Evolutionary conservation across 371 early-diverging fungal genomes (phyloP), one percentile per base, ranked within the genome.

Genomic region (Rhizomucor miehei): DNA sequence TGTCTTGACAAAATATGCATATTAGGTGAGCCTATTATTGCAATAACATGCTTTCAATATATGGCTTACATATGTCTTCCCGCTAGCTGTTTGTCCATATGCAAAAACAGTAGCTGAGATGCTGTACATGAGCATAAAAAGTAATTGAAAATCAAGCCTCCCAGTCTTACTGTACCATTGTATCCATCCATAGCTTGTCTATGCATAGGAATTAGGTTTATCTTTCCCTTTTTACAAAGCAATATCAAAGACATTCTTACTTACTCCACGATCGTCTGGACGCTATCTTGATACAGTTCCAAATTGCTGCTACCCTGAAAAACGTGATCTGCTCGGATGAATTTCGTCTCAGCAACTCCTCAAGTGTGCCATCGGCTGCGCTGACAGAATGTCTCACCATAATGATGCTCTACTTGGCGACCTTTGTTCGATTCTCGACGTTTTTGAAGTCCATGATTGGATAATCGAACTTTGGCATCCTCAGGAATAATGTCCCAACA

Each of bases 31-130:
- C 8, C 3, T 8, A 29, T 8, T 5, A 8, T 29, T 29, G 29
- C n/a, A n/a, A 29, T 29, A 3, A 29, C 5, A 29, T 8, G 8
- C 5, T 29, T 29, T 8, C 3, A 29, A 29, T 29, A 29, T 20
- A 10, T 16, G 2, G 60, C 68, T 66, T 65, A 73, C 72, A 63
- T 72, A 78, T 14, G 92, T 92, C 62, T 92, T 94, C 21, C 94
- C 92, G 63, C 84, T 82, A 0, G 89, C 89, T 11, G 94, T 93
- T 56, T 91, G 91, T 2, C 89, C 90, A 77, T 88, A 89, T 1
- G 87, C 87, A 63, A 89, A 89, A 13, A 89, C 81, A 17, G 88
- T 87, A 8, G 84, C 87, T 86, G 51, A 35, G 37, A 47, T 12
- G 45, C 20, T n/a, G 9, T 8, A n/a, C 17, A 19, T 23, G 37